phyloP scores from a whole-genome alignment of 495 filamentous ascomycete species.

The Amorphotheca resinae region DNA sequence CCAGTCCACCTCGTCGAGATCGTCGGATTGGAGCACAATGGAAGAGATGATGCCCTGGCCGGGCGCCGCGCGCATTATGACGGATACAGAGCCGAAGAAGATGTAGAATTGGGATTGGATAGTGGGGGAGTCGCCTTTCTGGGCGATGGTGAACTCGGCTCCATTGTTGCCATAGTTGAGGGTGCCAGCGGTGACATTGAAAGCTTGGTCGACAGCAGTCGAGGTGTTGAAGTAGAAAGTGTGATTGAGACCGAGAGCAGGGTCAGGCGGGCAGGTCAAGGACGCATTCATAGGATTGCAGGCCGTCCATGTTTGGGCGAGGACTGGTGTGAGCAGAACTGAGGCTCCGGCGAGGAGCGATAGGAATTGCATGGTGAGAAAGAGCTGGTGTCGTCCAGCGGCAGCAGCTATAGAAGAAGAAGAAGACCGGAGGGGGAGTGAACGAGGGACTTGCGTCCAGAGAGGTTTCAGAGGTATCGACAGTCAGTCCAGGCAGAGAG shows the following conservation, averaged over 20 bases:
- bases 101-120: slow-evolving; percentile 64
- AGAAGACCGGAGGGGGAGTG: background rate
- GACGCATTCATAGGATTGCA: slow-evolving; percentile 56
- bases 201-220: slow-evolving; percentile 37
- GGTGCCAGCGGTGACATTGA: slow-evolving; percentile 46
- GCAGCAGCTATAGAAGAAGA: too few relatives aligned
- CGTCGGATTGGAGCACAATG: slow-evolving; percentile 71
- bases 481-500: too few relatives aligned
- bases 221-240: slow-evolving; percentile 56
- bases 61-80: slow-evolving; percentile 57
- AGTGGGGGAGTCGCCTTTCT: slow-evolving; percentile 61
- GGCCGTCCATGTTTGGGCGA: slow-evolving; percentile 49
- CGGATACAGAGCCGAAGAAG: slow-evolving; percentile 62
- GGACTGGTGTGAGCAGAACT: slow-evolving; percentile 25
- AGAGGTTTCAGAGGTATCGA: too few relatives aligned
- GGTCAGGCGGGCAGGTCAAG: slow-evolving; percentile 50
- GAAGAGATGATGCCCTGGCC: slow-evolving; percentile 73
- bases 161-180: slow-evolving; percentile 44
- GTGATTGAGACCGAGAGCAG: slow-evolving; percentile 46
- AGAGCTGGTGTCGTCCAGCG: slow-evolving; percentile 1
- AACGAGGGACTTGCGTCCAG: too few relatives aligned
- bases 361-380: slow-evolving; percentile 13
- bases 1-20: slow-evolving; percentile 85
- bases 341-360: slow-evolving; percentile 15
- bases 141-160: slow-evolving; percentile 57